These are phyloP conservation scores for Ligustrum vulgare DNA, from an alignment of 257 asterid genomes.

Conservation along the genomic window DNA sequence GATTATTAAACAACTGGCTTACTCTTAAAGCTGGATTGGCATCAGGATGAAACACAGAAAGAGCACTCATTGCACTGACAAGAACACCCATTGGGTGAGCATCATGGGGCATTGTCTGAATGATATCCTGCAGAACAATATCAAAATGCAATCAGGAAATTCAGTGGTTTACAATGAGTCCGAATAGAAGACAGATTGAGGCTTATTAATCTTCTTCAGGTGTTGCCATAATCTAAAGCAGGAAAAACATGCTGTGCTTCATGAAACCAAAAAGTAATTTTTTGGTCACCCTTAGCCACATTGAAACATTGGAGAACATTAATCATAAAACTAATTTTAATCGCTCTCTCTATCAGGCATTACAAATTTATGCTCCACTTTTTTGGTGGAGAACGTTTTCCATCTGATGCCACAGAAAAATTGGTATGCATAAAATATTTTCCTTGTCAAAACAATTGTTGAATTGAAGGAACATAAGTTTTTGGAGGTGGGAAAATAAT, in stretches of 20 bases:
- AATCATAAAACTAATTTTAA: neutral
- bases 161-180: neutral
- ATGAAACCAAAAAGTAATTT: neutral
- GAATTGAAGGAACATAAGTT: neutral
- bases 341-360: neutral
- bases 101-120: conserved; percentile 98
- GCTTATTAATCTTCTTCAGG: neutral
- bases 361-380: neutral
- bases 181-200: neutral
- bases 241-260: neutral
- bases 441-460: neutral
- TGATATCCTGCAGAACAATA: conserved; percentile 77
- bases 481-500: neutral
- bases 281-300: neutral
- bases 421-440: neutral
- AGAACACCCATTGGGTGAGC: conserved; percentile 99
- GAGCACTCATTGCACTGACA: conserved; percentile 95
- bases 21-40: conserved; percentile 98
- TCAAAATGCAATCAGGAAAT: conserved; percentile 31
- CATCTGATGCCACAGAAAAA: neutral
- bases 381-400: neutral
- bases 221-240: neutral
- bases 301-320: neutral
- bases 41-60: conserved; percentile 95
- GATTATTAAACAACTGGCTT: conserved; percentile 28